Evolutionary conservation across 1,139 yeast species (phyloP).

Genomic region (Debaryomycetaceae sp.): DNA sequence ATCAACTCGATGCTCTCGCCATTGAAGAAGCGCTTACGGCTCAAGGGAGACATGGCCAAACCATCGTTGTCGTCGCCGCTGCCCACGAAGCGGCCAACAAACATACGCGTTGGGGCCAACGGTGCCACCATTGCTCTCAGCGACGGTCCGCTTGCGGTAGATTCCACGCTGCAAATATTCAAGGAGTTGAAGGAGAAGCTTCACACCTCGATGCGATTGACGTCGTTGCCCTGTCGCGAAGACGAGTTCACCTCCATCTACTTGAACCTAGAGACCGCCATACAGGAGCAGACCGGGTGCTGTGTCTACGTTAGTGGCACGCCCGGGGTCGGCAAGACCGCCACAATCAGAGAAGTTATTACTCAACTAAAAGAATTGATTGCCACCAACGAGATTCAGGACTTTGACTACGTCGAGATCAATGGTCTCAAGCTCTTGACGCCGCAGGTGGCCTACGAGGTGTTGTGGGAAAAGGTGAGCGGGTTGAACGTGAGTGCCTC

Average conservation of each 20-base stretch:
- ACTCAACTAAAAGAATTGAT: slow-evolving; percentile 52
- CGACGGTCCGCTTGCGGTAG: slow-evolving; percentile 12
- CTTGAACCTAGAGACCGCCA: slow-evolving; percentile 69
- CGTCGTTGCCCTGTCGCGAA: slow-evolving; percentile 82
- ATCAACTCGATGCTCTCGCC: slow-evolving; percentile 27
- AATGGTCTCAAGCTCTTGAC: slow-evolving; percentile 83
- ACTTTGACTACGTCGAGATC: slow-evolving; percentile 76
- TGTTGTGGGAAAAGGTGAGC: slow-evolving; percentile 71
- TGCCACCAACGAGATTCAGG: slow-evolving; percentile 43
- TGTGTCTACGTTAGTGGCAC: slow-evolving; percentile 93
- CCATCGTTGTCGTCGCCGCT: slow-evolving; percentile 23
- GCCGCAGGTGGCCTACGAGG: slow-evolving; percentile 85
- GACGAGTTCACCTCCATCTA: slow-evolving; percentile 75
- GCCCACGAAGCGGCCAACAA: slow-evolving; percentile 21
- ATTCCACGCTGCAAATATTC: slow-evolving; percentile 39
- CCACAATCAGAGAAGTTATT: slow-evolving; percentile 84
- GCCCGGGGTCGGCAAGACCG: slow-evolving; percentile 97
- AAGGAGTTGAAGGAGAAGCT: slow-evolving; percentile 53
- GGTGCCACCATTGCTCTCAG: slow-evolving; percentile 1
- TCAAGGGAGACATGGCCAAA: slow-evolving; percentile 21
- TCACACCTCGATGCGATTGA: slow-evolving; percentile 62
- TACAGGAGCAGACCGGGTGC: slow-evolving; percentile 69
- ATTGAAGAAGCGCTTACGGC: slow-evolving; percentile 22
- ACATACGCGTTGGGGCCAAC: too few species aligned
- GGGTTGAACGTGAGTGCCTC: slow-evolving; percentile 60